phyloP scores from a whole-genome alignment of 2,329 filamentous ascomycete genomes.

The Zalaria obscura region DNA sequence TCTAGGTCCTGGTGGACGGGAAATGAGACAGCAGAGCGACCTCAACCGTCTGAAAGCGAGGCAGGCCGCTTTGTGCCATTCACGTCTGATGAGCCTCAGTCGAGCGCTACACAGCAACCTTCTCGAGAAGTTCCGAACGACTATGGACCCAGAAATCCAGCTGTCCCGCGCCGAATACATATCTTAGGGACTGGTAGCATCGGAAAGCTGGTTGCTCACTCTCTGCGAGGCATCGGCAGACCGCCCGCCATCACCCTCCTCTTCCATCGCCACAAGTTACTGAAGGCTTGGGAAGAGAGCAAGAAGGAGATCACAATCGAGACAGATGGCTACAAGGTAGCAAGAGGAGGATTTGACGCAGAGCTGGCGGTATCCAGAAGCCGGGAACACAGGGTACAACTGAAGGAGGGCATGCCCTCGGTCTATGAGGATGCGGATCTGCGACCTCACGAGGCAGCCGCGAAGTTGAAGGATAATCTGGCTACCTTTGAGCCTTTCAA shows the following conservation, averaged over 20 bases:
- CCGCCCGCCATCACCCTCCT: constrained; percentile 67
- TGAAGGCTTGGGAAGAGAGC: constrained; percentile 33
- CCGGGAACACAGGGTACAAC: constrained; percentile 22
- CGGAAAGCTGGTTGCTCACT: constrained; percentile 64
- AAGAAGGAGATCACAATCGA: constrained; percentile 32
- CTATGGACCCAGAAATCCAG: constrained; percentile 12
- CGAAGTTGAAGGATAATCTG: constrained; percentile 9
- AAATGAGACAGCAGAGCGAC: constrained; percentile 9
- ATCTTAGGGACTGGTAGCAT: constrained; percentile 72
- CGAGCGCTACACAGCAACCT: neutral
- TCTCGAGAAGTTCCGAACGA: constrained; percentile 8
- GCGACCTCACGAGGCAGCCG: constrained; percentile 15
- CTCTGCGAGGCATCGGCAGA: constrained; percentile 45
- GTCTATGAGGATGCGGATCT: constrained; percentile 11
- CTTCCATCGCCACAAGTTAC: constrained; percentile 42
- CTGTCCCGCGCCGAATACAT: constrained; percentile 45
- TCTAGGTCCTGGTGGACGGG: constrained; percentile 1
- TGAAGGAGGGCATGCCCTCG: constrained; percentile 6
- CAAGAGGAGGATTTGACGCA: constrained; percentile 28
- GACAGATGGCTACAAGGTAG: constrained; percentile 24
- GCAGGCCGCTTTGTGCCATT: constrained; percentile 8
- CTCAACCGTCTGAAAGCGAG: constrained; percentile 11
- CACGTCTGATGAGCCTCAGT: constrained; percentile 2
- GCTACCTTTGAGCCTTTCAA: neutral
- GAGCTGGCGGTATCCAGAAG: constrained; percentile 24